Evolutionary conservation across 176 grass and related monocot genomes (phyloP), one percentile per base, ranked within the genome.

Genomic region (Phyllostachys edulis): DNA sequence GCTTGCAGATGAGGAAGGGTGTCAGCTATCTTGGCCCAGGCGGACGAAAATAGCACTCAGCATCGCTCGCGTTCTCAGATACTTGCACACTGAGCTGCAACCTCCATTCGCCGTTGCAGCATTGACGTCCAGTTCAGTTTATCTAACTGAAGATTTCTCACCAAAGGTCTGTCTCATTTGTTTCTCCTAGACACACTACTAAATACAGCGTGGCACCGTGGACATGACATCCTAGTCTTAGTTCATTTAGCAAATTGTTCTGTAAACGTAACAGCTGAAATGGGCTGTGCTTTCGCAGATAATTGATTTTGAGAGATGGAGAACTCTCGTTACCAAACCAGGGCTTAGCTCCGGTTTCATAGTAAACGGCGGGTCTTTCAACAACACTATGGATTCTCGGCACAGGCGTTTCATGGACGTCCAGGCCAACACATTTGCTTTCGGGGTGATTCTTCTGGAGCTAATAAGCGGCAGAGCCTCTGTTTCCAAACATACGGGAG

Each of bases 221-320:
- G 27, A 11, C 40, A 50, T 69, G 27, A 17, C 39, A 5, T 69
- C 24, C 9, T 57, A 77, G 7, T 16, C 23, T 9, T 45, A 26
- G 63, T 39, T n/a, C 67, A 9, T 55, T 17, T 44, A 36, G 1
- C 39, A 36, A 83, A 24, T 17, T 50, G 9, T 1, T 49, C 51
- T 7, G 51, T 20, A 20, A 17, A 54, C 6, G 51, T 7, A 62
- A 45, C 17, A 47, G 1, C 20, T 55, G 24, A 44, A 21, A 32
- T 39, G 32, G 11, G 50, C 0, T 55, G 4, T 39, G 49, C 1
- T 61, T 73, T 69, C 86, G 80, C 90, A 99, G 96, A 89, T 99
- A 79, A 89, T 94, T 4, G 93, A 99, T 83, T 93, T 98, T 51
- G 93, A 98, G 78, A 92, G 93, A 81, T 98, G 96, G 93, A 95